phyloP scores from a whole-genome alignment of 805 yeast genomes.

The Yarrowia yakushimensis region DNA sequence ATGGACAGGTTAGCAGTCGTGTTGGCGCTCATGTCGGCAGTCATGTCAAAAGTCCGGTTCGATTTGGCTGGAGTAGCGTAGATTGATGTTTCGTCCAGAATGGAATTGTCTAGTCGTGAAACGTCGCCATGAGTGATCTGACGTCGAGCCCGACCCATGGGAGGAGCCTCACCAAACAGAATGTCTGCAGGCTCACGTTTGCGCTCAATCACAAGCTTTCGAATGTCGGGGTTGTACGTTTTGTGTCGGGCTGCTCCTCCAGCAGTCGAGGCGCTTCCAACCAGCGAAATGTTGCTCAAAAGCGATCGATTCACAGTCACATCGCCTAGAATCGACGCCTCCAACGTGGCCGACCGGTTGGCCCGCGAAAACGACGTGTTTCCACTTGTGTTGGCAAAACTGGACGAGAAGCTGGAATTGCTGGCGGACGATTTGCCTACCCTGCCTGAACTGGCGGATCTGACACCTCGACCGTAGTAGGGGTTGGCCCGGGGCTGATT shows the following conservation, averaged over 20 bases:
- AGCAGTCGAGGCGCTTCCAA: background rate
- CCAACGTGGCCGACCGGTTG: background rate
- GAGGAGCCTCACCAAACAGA: conserved; percentile 6
- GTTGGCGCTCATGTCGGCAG: background rate
- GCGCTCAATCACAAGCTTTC: conserved; percentile 17
- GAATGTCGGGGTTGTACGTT: conserved; percentile 12
- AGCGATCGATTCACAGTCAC: conserved; percentile 6
- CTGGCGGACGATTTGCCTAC: background rate
- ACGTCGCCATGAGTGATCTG: background rate
- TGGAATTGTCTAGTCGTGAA: background rate
- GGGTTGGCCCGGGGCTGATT: background rate
- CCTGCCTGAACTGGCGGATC: background rate
- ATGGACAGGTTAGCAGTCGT: background rate
- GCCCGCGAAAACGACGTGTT: background rate
- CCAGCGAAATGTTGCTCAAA: conserved; percentile 8
- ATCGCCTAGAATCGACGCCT: conserved; percentile 18
- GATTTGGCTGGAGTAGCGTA: background rate
- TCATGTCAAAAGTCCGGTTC: background rate
- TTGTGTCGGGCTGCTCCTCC: conserved; percentile 14
- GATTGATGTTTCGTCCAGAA: background rate
- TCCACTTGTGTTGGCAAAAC: background rate
- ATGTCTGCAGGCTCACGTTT: conserved; percentile 3
- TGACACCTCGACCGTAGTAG: background rate
- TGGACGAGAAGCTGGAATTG: background rate
- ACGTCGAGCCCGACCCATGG: background rate